Evolutionary conservation across 768 basidiomycete species (phyloP).

Genomic region (Macrolepiota dolichaula): DNA sequence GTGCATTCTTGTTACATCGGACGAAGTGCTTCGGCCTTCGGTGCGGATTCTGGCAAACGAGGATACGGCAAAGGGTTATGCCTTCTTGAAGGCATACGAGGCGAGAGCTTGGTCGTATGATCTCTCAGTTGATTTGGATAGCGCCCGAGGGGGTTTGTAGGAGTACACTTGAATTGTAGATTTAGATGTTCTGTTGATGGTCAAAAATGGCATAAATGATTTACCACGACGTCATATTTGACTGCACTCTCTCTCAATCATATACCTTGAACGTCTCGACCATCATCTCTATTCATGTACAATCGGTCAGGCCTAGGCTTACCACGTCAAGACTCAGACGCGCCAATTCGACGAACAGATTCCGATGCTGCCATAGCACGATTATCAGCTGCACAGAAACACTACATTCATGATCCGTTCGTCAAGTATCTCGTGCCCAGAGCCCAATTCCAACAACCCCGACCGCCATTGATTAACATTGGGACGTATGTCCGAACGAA

Average conservation of each 20-base stretch:
- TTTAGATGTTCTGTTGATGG: not conserved
- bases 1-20: conserved; percentile 44
- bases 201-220: not conserved
- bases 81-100: conserved; percentile 46
- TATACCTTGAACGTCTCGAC: not conserved
- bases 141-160: conserved; percentile 15
- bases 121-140: conserved; percentile 33
- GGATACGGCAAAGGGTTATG: conserved; percentile 43
- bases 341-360: conserved; percentile 74
- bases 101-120: conserved; percentile 45
- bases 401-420: conserved; percentile 81
- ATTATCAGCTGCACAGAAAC: conserved; percentile 76
- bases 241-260: not conserved
- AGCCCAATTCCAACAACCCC: conserved; percentile 53
- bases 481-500: conserved; percentile 87
- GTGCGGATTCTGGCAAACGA: conserved; percentile 41
- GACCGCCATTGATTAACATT: conserved; percentile 91
- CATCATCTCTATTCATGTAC: not conserved
- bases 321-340: conserved; percentile 42
- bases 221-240: not conserved
- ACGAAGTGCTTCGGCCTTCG: conserved; percentile 40
- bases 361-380: conserved; percentile 81
- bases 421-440: conserved; percentile 65
- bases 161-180: not conserved
- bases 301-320: conserved; percentile 5